These are phyloP conservation scores for Vaccinium myrtillus DNA, from an alignment of 148 eudicot genomes.

Conservation along the genomic window DNA sequence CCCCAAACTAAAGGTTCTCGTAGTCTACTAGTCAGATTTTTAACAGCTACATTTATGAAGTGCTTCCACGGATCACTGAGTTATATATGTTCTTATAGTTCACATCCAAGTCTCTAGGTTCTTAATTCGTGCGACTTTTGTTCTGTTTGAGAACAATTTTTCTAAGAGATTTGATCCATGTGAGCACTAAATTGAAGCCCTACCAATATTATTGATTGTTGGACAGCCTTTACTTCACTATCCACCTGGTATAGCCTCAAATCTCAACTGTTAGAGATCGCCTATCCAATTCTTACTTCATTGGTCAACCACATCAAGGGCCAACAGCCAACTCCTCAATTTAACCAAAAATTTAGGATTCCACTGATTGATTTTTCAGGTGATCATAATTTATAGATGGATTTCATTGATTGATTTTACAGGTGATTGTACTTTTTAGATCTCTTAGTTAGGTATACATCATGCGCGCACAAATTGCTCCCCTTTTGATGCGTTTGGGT, in stretches of 20 bases:
- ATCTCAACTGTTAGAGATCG: not conserved
- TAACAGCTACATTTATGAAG: not conserved
- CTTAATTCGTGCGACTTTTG: not conserved
- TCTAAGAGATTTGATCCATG: not conserved
- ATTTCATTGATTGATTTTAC: not conserved
- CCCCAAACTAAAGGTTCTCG: not conserved
- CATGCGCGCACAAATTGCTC: not conserved
- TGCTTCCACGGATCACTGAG: not conserved
- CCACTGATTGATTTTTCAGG: not conserved
- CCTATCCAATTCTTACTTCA: not conserved
- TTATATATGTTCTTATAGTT: not conserved
- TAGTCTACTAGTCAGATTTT: not conserved
- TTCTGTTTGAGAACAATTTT: not conserved
- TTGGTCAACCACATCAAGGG: not conserved
- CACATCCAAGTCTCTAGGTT: constrained; percentile 5
- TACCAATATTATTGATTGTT: not conserved
- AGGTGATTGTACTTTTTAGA: not conserved
- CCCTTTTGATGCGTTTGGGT: not conserved
- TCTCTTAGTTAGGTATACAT: not conserved
- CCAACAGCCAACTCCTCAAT: not conserved
- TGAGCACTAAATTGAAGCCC: not conserved
- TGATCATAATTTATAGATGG: not conserved
- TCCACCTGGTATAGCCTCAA: not conserved
- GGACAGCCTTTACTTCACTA: not conserved
- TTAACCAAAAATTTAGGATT: not conserved